phyloP scores from a whole-genome alignment of 139 green algal genomes.

The Coelastrella sp. region DNA sequence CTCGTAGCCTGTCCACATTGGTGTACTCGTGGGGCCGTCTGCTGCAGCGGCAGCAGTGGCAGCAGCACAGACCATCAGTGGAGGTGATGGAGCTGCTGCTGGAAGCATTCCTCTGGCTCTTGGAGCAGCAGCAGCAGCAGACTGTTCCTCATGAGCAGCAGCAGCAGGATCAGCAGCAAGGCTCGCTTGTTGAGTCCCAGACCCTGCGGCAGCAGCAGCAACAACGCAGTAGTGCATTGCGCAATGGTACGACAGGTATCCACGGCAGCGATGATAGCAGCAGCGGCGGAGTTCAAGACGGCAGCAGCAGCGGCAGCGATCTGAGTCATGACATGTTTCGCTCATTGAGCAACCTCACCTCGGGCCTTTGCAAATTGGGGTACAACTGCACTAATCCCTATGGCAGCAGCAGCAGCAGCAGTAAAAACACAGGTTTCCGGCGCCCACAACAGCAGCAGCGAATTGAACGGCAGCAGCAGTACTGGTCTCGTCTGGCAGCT shows the following conservation, averaged over 20 bases:
- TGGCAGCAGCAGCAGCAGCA: conserved; percentile 29
- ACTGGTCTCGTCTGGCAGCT: conserved; percentile 19
- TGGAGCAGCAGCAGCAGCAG: conserved; percentile 10
- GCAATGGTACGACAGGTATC: background rate
- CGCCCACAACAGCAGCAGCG: conserved; percentile 9
- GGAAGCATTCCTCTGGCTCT: background rate
- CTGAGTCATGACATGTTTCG: background rate
- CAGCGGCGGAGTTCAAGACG: background rate
- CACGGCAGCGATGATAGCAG: background rate
- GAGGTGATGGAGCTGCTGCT: conserved; percentile 36
- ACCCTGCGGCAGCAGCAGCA: conserved; percentile 20
- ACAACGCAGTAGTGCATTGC: background rate
- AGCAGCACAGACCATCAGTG: conserved; percentile 5
- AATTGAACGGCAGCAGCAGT: conserved; percentile 29
- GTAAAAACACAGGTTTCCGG: background rate
- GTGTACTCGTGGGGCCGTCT: conserved; percentile 1
- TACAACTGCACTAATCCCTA: conserved; percentile 24
- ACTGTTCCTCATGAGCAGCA: background rate
- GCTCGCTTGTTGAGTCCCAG: background rate
- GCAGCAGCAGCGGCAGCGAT: background rate
- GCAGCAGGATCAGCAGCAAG: conserved; percentile 23
- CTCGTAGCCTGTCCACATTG: conserved; percentile 10
- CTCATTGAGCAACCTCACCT: conserved; percentile 4
- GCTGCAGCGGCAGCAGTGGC: background rate
- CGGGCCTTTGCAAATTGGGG: conserved; percentile 12